Base-by-base conservation (phyloP, 2,329 filamentous ascomycete genomes). In the Colletotrichum tamarilloi region DNA sequence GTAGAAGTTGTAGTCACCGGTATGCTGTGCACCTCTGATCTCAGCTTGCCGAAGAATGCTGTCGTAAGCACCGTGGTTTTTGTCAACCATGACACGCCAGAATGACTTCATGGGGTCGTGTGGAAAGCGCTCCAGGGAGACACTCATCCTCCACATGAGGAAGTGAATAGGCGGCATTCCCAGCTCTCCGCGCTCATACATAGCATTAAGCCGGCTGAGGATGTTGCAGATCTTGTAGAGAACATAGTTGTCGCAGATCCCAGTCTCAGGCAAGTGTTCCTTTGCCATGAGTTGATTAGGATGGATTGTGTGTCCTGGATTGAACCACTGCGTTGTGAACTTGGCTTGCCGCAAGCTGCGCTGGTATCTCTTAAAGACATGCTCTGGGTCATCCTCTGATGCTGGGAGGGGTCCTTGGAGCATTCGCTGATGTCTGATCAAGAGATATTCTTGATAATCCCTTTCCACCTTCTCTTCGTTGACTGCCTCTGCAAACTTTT, bases 81-180 rank as follows among this genome's bases (percentile, higher is more conserved):
- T 32, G n/a, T 73, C 55, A 14, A 66, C n/a, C 19, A 73, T 56
- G 26, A 24, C 11, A 9, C 26, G 60, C n/a, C 46, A 60, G 55
- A 73, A 62, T 22, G 62, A 52, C 22, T 56, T 58, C 24, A 30
- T 22, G 7, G 56, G 30, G 3, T 56, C 57, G 2, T 28, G 32
- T 9, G 46, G 60, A 14, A 52, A 42, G 8, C 71, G 67, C 24
- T 73, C 59, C 56, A 74, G 63, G 22, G 30, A 26, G 19, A 68
- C 63, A 7, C 69, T 65, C 30, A 82, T 74, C 24, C 81, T 77
- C 82, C 81, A 84, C 22, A 83, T 77, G 53, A 84, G 75, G 62
- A 84, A 85, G 71, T 84, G 80, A 67, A 79, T 82, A 0, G 82
- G 80, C 8, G 82, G 79, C 83, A 85, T 85, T 0, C 42, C 28